Base-by-base conservation (phyloP, 2,329 filamentous ascomycete species). In the Cercospora zeae-maydis region DNA sequence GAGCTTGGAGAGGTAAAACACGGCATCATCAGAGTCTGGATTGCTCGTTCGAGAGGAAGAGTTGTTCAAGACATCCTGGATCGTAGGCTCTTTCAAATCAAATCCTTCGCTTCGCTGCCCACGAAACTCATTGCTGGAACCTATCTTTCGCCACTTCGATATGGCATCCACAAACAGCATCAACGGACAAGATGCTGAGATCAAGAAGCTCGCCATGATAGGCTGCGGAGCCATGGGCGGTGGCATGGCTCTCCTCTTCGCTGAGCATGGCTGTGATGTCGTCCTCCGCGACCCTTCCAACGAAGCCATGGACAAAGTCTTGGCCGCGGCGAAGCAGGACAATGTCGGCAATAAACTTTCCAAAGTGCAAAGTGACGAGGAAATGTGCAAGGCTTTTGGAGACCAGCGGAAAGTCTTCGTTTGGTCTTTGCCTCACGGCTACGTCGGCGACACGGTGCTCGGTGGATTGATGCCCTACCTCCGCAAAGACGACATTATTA, bases 201-300 rank as follows among this genome's bases (percentile, higher is more conserved):
- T 75, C 66, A 72, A 71, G 63, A 73, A 71, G 79, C 74, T 86
- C 64, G 83, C 82, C 56, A 83, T 86, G 76, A 80, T 86, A 39
- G 84, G 83, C 21, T 83, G 80, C 16, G 84, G 84, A 4, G 82
- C 79, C 67, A 88, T 86, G 83, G 85, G 84, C n/a, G 81, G 80
- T 3, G 83, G 81, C 62, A 83, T 87, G 80, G 79, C 83, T 9
- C 75, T 87, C 13, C 77, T 86, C 3, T 83, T 86, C 63, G 84
- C 84, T 14, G 84, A 87, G 66, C 77, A 83, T 51, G 83, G 80
- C 33, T 75, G 83, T 31, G 74, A 82, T 21, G 81, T 87, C n/a
- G 81, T 78, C 10, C 78, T 86, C 13, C 80, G 80, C 58, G 84
- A 87, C 67, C 82, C 82, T 0, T 80, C 77, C 31, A 76, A 81